phyloP scores from a whole-genome alignment of 2,329 filamentous ascomycete species.

The Thermothelomyces thermophilus region DNA sequence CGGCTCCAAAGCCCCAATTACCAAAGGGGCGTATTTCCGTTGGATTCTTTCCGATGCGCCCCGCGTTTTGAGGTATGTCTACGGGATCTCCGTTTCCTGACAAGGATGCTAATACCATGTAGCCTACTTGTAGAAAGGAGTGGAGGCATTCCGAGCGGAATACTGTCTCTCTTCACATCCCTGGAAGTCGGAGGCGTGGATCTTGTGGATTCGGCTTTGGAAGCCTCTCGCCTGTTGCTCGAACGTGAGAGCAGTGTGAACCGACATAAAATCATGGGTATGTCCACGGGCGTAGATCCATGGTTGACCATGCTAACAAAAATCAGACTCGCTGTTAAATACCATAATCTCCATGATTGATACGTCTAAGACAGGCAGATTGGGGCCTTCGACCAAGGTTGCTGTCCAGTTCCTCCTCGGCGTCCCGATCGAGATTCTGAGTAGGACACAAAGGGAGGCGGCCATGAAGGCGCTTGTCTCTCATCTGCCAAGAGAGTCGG shows the following conservation, averaged over 20 bases:
- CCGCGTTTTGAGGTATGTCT: slow-evolving; percentile 16
- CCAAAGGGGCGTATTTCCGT: slow-evolving; percentile 12
- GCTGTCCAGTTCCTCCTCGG: slow-evolving; percentile 20
- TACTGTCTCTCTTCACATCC: slow-evolving; percentile 9
- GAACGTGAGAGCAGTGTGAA: slow-evolving; percentile 20
- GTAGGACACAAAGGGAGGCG: slow-evolving; percentile 19
- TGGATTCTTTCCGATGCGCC: slow-evolving; percentile 22
- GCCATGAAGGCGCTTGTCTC: slow-evolving; percentile 20
- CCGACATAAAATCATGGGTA: slow-evolving; percentile 20
- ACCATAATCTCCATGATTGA: slow-evolving; percentile 16
- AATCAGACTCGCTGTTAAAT: slow-evolving; percentile 12
- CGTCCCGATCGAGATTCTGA: slow-evolving; percentile 16
- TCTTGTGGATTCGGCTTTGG: slow-evolving; percentile 3
- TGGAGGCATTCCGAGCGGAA: slow-evolving; percentile 8
- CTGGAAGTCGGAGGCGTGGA: neutral
- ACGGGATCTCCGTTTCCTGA: too few relatives aligned
- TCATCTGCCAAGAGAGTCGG: slow-evolving; percentile 10
- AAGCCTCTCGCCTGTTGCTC: slow-evolving; percentile 10
- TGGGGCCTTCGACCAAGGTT: slow-evolving; percentile 2
- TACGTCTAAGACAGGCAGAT: slow-evolving; percentile 16
- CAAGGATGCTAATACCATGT: neutral
- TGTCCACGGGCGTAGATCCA: neutral
- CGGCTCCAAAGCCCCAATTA: neutral
- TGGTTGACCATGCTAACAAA: neutral
- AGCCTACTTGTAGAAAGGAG: slow-evolving; percentile 18